A percentile compares a stretch with the other conserved stretches of the same genome.
These are phyloP conservation scores for Linum usitatissimum DNA, from an alignment of 345 rosid genomes.

Conservation along the genomic window DNA sequence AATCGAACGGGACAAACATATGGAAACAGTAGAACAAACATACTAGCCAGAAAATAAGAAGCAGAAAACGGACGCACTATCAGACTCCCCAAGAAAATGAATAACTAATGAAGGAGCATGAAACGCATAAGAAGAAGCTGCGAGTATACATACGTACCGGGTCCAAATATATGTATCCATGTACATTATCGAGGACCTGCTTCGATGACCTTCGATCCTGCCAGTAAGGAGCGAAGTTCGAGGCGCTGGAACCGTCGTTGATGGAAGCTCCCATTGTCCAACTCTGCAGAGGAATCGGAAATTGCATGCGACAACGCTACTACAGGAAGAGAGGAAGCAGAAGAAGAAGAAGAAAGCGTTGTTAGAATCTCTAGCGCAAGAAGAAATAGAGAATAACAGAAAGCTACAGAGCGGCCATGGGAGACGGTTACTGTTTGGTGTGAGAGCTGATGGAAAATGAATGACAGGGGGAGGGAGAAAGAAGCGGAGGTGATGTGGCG, in stretches of 20 bases:
- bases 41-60: neutral
- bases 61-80: neutral
- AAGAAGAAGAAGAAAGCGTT: neutral
- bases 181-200: constrained; percentile 46
- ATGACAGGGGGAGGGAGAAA: neutral
- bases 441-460: too few species aligned
- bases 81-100: too few species aligned
- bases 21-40: neutral
- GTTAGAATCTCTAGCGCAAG: neutral
- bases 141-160: constrained; percentile 21
- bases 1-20: neutral
- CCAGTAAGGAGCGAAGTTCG: constrained; percentile 1
- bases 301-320: neutral
- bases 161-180: constrained; percentile 45
- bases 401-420: neutral
- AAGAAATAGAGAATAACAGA: neutral
- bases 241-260: neutral
- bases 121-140: neutral
- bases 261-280: constrained; percentile 13
- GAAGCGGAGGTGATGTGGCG: neutral
- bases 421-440: constrained; percentile 3
- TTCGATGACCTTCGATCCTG: constrained; percentile 29
- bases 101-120: neutral
- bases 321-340: neutral
- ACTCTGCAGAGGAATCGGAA: neutral